phyloP scores from a whole-genome alignment of 2,329 filamentous ascomycete species.

The Stagonosporopsis cucurbitacearum region DNA sequence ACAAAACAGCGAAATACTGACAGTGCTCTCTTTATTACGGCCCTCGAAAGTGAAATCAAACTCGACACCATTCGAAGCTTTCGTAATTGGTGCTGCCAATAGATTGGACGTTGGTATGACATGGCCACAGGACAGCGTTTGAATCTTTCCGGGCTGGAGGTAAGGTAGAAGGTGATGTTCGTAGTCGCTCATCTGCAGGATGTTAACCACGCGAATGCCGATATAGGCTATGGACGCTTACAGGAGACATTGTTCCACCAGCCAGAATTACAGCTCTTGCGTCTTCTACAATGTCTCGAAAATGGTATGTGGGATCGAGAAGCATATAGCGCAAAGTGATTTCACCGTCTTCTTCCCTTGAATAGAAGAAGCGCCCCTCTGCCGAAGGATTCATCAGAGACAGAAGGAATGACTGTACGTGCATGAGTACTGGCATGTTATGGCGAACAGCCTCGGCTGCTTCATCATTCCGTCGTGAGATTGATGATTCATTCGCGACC shows the following conservation, averaged over 20 bases:
- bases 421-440: slow-evolving; percentile 63
- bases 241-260: slow-evolving; percentile 95
- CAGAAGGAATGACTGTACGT: slow-evolving; percentile 73
- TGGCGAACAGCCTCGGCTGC: slow-evolving; percentile 25
- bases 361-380: slow-evolving; percentile 67
- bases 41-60: slow-evolving; percentile 91
- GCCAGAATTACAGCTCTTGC: slow-evolving; percentile 88
- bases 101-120: slow-evolving; percentile 86
- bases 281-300: slow-evolving; percentile 83
- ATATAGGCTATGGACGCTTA: slow-evolving; percentile 40
- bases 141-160: slow-evolving; percentile 67
- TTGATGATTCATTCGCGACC: slow-evolving; percentile 40
- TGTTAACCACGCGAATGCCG: slow-evolving; percentile 10
- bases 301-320: slow-evolving; percentile 88
- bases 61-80: slow-evolving; percentile 55
- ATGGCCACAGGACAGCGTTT: slow-evolving; percentile 89
- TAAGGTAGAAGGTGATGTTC: slow-evolving; percentile 84
- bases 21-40: slow-evolving; percentile 70
- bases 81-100: slow-evolving; percentile 73
- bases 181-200: slow-evolving; percentile 78
- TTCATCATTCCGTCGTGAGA: slow-evolving; percentile 5
- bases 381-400: slow-evolving; percentile 84
- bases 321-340: slow-evolving; percentile 82
- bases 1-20: slow-evolving; percentile 33
- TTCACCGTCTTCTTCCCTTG: slow-evolving; percentile 56